Evolutionary conservation across 2,329 filamentous ascomycete species (phyloP).

Genomic region (Curvularia eragrostidis): DNA sequence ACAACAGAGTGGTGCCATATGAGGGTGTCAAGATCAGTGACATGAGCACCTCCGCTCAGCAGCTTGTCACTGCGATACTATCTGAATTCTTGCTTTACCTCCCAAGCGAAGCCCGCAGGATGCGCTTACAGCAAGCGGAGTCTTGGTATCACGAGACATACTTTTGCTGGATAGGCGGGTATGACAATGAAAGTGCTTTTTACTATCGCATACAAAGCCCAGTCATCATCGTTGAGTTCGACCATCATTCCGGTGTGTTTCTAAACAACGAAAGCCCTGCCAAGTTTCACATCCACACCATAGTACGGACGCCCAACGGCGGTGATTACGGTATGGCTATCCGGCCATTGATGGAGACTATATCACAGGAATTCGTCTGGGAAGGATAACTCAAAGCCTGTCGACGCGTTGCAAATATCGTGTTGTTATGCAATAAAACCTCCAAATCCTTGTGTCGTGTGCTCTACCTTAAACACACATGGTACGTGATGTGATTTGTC

Average conservation of each 20-base stretch:
- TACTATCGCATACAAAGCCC: slow-evolving; percentile 78
- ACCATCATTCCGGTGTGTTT: slow-evolving; percentile 81
- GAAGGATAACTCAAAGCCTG: background rate
- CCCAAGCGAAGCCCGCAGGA: slow-evolving; percentile 62
- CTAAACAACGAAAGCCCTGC: slow-evolving; percentile 73
- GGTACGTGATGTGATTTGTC: too few relatives aligned
- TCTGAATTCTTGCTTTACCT: slow-evolving; percentile 73
- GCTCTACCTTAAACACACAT: too few relatives aligned
- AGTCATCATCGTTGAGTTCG: slow-evolving; percentile 76
- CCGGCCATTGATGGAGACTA: slow-evolving; percentile 33
- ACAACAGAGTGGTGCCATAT: slow-evolving; percentile 78
- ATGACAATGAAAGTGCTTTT: slow-evolving; percentile 73
- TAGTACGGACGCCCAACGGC: slow-evolving; percentile 73
- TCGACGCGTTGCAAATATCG: background rate
- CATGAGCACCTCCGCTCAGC: slow-evolving; percentile 59
- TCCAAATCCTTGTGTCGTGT: too few relatives aligned
- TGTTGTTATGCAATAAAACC: background rate
- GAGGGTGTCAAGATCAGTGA: slow-evolving; percentile 66
- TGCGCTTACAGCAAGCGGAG: slow-evolving; percentile 63
- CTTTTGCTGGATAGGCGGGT: slow-evolving; percentile 80
- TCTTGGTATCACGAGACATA: slow-evolving; percentile 70
- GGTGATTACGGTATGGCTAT: slow-evolving; percentile 75
- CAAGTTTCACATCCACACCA: slow-evolving; percentile 80
- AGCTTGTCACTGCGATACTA: slow-evolving; percentile 64
- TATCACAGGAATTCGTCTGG: slow-evolving; percentile 6